phyloP scores from a whole-genome alignment of 148 eudicot species.

The Dysphania ambrosioides region DNA sequence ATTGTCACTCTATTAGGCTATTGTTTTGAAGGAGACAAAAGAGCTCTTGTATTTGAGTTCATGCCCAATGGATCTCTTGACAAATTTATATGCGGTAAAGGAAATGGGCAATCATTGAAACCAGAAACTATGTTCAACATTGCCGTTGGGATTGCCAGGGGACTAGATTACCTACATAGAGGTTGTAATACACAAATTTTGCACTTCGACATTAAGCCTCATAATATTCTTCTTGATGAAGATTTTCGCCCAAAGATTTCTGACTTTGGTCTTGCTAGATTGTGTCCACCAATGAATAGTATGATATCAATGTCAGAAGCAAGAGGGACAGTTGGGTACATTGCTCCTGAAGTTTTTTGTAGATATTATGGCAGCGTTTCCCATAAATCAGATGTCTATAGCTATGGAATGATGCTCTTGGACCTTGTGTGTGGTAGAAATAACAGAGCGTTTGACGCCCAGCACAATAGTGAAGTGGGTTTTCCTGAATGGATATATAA shows the following conservation, averaged over 20 bases:
- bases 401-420: slow-evolving; percentile 22
- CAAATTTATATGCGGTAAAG: not conserved
- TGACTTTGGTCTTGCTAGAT: slow-evolving; percentile 20
- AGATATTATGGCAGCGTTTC: slow-evolving; percentile 15
- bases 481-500: slow-evolving; percentile 20
- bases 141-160: slow-evolving; percentile 19
- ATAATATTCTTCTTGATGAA: slow-evolving; percentile 23
- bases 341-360: slow-evolving; percentile 22
- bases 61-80: slow-evolving; percentile 48
- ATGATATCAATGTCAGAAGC: slow-evolving; percentile 20
- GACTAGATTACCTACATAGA: slow-evolving; percentile 17
- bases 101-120: not conserved
- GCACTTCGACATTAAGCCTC: slow-evolving; percentile 25
- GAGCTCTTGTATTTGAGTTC: slow-evolving; percentile 69
- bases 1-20: slow-evolving; percentile 58
- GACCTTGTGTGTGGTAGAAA: slow-evolving; percentile 15
- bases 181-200: slow-evolving; percentile 19
- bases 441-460: not conserved
- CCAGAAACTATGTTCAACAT: slow-evolving; percentile 11
- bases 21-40: slow-evolving; percentile 51
- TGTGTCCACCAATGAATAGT: slow-evolving; percentile 9
- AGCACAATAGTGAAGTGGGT: slow-evolving; percentile 1
- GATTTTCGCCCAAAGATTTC: slow-evolving; percentile 17
- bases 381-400: slow-evolving; percentile 21
- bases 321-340: slow-evolving; percentile 22